Evolutionary conservation across 306 rosid genomes (phyloP).

Genomic region (Potentilla sterilis): DNA sequence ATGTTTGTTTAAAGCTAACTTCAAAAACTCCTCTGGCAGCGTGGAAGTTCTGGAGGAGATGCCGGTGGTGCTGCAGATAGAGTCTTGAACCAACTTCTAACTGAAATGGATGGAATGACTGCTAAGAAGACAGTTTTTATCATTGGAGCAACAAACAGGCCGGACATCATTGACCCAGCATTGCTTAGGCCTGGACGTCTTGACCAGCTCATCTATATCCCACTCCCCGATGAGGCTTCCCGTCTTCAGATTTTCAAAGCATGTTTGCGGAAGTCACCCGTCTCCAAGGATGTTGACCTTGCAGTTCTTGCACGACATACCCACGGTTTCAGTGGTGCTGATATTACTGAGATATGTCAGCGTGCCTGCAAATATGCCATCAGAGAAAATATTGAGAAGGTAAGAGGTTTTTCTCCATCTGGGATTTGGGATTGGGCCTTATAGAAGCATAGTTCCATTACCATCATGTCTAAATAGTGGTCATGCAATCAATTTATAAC

Average conservation of each 20-base stretch:
- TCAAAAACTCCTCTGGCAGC: conserved; percentile 30
- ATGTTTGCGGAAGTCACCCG: conserved; percentile 65
- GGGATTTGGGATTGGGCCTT: neutral
- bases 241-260: conserved; percentile 73
- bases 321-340: conserved; percentile 69
- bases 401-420: conserved; percentile 17
- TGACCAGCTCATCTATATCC: conserved; percentile 65
- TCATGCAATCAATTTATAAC: neutral
- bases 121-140: conserved; percentile 68
- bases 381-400: conserved; percentile 68
- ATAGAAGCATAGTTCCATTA: neutral
- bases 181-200: conserved; percentile 71
- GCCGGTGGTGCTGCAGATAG: conserved; percentile 77
- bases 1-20: neutral
- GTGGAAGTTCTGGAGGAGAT: conserved; percentile 58
- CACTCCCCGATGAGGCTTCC: conserved; percentile 59
- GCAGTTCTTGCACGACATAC: conserved; percentile 53
- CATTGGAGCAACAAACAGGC: conserved; percentile 74
- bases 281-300: conserved; percentile 55
- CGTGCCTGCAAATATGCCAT: conserved; percentile 73
- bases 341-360: conserved; percentile 71
- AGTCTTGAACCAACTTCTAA: conserved; percentile 68
- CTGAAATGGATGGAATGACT: conserved; percentile 79
- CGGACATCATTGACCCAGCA: conserved; percentile 68
- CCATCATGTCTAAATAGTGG: no score